These are phyloP conservation scores for Tulasnella sp. DNA, from an alignment of 768 basidiomycete species.

Conservation along the genomic window DNA sequence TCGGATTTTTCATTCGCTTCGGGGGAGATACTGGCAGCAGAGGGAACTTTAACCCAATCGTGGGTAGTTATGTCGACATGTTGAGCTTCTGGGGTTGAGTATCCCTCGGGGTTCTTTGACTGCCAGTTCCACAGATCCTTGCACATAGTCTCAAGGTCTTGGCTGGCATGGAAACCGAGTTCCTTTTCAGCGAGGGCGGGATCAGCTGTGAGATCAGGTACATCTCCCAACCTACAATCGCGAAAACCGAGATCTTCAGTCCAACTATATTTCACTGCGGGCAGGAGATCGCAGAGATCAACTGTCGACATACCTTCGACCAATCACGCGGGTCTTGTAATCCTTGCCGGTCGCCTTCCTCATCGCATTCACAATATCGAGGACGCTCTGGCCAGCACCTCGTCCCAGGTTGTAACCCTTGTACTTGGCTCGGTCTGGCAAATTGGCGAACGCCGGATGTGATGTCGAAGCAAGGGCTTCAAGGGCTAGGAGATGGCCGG, in stretches of 20 bases:
- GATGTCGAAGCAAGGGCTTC: constrained; percentile 63
- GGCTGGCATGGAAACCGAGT: constrained; percentile 79
- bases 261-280: background rate
- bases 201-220: constrained; percentile 92
- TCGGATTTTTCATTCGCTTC: background rate
- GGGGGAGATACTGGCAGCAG: background rate
- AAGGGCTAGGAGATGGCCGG: constrained; percentile 84
- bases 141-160: constrained; percentile 85
- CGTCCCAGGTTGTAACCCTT: constrained; percentile 97
- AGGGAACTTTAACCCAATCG: constrained; percentile 10
- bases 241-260: constrained; percentile 14
- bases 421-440: constrained; percentile 45
- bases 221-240: constrained; percentile 70
- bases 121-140: constrained; percentile 99
- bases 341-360: constrained; percentile 77
- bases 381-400: constrained; percentile 83
- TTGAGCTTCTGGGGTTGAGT: constrained; percentile 14
- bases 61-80: background rate
- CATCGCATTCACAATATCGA: constrained; percentile 95
- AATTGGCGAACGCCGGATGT: constrained; percentile 40
- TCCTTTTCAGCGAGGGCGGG: constrained; percentile 85
- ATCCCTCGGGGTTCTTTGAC: constrained; percentile 79
- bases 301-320: constrained; percentile 78
- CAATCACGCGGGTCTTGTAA: constrained; percentile 83
- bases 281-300: background rate